These are phyloP conservation scores for Paramecium bursaria DNA, from an alignment of 73 alveolate species.

Conservation along the genomic window DNA sequence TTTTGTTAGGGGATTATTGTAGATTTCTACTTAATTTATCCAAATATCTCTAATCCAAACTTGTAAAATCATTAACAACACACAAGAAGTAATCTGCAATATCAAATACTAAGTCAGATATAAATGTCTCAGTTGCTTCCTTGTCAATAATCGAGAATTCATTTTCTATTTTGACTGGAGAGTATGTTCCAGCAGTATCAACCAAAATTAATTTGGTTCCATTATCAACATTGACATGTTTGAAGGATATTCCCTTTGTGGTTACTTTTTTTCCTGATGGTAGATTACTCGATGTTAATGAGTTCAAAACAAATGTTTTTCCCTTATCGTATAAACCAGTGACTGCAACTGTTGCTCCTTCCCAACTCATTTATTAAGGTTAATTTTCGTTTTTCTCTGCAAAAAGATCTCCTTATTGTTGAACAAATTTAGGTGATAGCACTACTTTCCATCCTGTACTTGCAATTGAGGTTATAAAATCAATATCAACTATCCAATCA, in stretches of 20 bases:
- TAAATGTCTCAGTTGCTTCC: conserved; percentile 63
- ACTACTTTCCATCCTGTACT: conserved; percentile 64
- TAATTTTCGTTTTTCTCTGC: conserved; percentile 39
- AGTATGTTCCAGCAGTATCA: conserved; percentile 69
- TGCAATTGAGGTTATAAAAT: conserved; percentile 52
- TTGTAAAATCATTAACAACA: conserved; percentile 70
- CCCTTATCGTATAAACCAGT: conserved; percentile 70
- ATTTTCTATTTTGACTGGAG: conserved; percentile 67
- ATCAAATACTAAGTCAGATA: conserved; percentile 62
- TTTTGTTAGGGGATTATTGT: conserved; percentile 13
- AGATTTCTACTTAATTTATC: conserved; percentile 55
- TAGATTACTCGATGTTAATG: conserved; percentile 19
- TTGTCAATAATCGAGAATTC: conserved; percentile 55
- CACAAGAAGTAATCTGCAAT: conserved; percentile 67
- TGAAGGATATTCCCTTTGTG: conserved; percentile 64
- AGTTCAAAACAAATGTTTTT: conserved; percentile 58
- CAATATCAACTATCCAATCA: conserved; percentile 72
- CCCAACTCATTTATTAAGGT: not conserved
- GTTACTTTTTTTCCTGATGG: conserved; percentile 66
- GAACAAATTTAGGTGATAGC: conserved; percentile 10
- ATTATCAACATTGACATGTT: conserved; percentile 60
- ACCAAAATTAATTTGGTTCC: conserved; percentile 58
- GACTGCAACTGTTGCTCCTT: conserved; percentile 66
- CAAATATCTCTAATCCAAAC: conserved; percentile 61
- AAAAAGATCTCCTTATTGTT: too few relatives aligned